These are phyloP conservation scores for Neonectria hederae DNA, from an alignment of 2,329 filamentous ascomycete species.

Conservation along the genomic window DNA sequence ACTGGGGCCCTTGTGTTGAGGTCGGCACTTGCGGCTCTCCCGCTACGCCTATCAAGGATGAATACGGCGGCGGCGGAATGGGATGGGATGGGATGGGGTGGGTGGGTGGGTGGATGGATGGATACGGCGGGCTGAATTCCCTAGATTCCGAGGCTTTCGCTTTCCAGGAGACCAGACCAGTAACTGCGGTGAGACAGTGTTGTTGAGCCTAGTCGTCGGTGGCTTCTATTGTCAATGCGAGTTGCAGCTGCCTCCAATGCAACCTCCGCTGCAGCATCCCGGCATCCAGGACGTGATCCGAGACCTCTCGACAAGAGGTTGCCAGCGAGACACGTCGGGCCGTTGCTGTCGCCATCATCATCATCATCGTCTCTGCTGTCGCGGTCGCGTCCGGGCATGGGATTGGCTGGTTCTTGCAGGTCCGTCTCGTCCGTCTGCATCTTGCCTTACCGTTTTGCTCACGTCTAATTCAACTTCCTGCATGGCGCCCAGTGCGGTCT, in stretches of 20 bases:
- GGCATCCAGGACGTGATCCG: not conserved
- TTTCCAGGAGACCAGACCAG: not conserved
- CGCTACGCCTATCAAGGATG: constrained; percentile 4
- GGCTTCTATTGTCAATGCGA: not conserved
- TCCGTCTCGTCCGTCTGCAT: constrained; percentile 18
- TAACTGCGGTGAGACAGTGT: no score
- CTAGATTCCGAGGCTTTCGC: constrained; percentile 17
- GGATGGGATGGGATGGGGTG: not conserved
- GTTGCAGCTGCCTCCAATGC: not conserved
- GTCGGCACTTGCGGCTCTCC: constrained; percentile 17
- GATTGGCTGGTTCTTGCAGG: constrained; percentile 17
- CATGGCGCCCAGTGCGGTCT: constrained; percentile 21
- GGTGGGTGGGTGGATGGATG: no score
- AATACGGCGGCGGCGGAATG: constrained; percentile 1
- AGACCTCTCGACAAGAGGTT: not conserved
- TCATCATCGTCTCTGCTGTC: constrained; percentile 14
- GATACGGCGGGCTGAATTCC: not conserved
- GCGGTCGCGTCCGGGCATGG: constrained; percentile 9
- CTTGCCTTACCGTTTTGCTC: constrained; percentile 17
- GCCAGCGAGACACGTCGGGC: constrained; percentile 13
- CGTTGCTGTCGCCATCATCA: no score
- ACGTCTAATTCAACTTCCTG: constrained; percentile 22
- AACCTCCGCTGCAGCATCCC: no score
- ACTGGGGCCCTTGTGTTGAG: constrained; percentile 13
- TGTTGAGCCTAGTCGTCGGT: not conserved